Conservation (phyloP, 208 protist genomes). For the Trypanosoma caninum region DNA sequence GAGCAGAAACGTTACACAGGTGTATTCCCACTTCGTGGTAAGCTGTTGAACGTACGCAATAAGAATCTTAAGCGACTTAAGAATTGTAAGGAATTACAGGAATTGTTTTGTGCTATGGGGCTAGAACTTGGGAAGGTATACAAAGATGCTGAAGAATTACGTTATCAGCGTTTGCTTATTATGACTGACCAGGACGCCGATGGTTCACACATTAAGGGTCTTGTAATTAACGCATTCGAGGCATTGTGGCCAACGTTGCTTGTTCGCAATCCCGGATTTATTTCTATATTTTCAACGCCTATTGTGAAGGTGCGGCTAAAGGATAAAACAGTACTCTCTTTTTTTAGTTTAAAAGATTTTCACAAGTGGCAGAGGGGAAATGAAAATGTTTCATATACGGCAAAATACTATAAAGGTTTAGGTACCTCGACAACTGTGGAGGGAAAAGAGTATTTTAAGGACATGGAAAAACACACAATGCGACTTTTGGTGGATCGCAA, state of each 20-base stretch:
- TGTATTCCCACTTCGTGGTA: constrained; percentile 98
- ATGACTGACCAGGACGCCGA: constrained; percentile 99
- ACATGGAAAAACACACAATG: constrained; percentile 95
- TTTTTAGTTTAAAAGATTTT: constrained; percentile 99
- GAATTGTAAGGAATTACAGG: constrained; percentile 92
- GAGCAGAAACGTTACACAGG: constrained; percentile 96
- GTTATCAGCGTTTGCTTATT: constrained; percentile 99
- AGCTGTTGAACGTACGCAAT: constrained; percentile 98
- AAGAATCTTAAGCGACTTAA: constrained; percentile 89
- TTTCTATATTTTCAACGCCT: constrained; percentile 98
- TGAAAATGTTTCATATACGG: constrained; percentile 56
- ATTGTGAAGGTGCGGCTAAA: constrained; percentile 97
- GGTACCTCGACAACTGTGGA: constrained; percentile 96
- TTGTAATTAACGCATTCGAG: constrained; percentile 99
- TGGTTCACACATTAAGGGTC: constrained; percentile 99
- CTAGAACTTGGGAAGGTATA: constrained; percentile 80
- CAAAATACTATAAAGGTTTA: constrained; percentile 99
- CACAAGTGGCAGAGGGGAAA: constrained; percentile 92
- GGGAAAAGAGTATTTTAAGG: constrained; percentile 99
- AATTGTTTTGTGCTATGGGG: constrained; percentile 84
- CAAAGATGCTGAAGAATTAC: constrained; percentile 76
- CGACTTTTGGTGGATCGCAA: constrained; percentile 86
- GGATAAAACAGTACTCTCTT: constrained; percentile 81
- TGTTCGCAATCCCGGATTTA: constrained; percentile 78
- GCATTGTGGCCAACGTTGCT: constrained; percentile 98